A percentile compares a stretch with the other conserved stretches of the same genome.
Conservation (phyloP, 2,329 filamentous ascomycete genomes). For the Fusarium buharicum region DNA sequence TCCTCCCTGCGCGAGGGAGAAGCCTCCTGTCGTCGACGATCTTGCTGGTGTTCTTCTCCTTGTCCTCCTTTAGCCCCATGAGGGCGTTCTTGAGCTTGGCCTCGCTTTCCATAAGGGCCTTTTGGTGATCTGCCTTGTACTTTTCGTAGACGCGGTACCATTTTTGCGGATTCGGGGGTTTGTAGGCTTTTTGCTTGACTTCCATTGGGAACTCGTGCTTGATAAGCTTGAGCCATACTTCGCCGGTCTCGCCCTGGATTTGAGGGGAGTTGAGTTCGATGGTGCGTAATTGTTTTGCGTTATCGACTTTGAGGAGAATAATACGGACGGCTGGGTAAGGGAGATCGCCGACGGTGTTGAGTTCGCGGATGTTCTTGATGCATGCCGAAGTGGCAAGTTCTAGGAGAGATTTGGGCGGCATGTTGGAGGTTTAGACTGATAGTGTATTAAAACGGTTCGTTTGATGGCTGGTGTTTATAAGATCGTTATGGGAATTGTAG, state of each 20-base stretch:
- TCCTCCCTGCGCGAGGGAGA: constrained; percentile 57
- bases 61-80: constrained; percentile 66
- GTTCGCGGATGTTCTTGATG: constrained; percentile 63
- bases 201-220: constrained; percentile 77
- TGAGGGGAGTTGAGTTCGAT: constrained; percentile 83
- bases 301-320: constrained; percentile 77
- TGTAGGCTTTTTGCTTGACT: constrained; percentile 68
- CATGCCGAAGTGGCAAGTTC: constrained; percentile 63
- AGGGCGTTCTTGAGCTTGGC: constrained; percentile 67
- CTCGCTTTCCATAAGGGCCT: constrained; percentile 68
- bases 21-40: constrained; percentile 64
- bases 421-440: constrained; percentile 8
- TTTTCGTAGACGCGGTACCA: constrained; percentile 84
- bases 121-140: constrained; percentile 69
- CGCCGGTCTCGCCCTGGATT: constrained; percentile 72
- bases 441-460: background rate
- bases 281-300: constrained; percentile 76
- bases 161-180: constrained; percentile 71
- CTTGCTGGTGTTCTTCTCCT: constrained; percentile 65
- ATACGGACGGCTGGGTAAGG: constrained; percentile 71
- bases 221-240: constrained; percentile 85
- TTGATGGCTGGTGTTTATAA: background rate
- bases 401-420: constrained; percentile 62
- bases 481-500: constrained; percentile 1
- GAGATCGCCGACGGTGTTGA: constrained; percentile 77